Conservation (phyloP, 2,329 filamentous ascomycete species). For the Botrytis hyacinthi region DNA sequence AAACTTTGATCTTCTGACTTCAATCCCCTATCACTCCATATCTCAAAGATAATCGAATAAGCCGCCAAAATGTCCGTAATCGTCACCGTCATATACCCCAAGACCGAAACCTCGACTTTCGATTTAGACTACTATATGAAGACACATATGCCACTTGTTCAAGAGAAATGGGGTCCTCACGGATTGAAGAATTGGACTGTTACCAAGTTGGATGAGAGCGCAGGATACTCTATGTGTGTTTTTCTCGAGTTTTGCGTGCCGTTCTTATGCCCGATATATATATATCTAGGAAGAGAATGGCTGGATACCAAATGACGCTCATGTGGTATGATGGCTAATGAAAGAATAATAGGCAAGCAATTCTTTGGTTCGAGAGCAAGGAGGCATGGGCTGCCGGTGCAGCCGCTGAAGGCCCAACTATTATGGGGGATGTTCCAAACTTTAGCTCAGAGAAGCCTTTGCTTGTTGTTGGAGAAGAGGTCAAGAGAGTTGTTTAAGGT, state of each 20-base stretch:
- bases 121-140: conserved; percentile 13
- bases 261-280: neutral
- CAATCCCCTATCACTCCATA: too few species aligned
- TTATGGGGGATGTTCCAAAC: conserved; percentile 4
- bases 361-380: conserved; percentile 4
- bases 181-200: conserved; percentile 4
- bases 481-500: neutral
- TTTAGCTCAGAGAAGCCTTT: conserved; percentile 13
- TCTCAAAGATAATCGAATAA: too few species aligned
- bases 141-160: conserved; percentile 15
- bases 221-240: conserved; percentile 3
- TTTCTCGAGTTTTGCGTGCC: neutral
- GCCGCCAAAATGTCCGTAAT: conserved; percentile 10
- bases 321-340: neutral
- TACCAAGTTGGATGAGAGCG: neutral
- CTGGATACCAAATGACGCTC: neutral
- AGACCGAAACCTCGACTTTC: conserved; percentile 18
- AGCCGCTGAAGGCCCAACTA: neutral
- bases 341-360: neutral
- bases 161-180: conserved; percentile 10
- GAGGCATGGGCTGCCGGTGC: neutral
- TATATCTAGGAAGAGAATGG: neutral
- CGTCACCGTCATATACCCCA: conserved; percentile 14
- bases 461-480: neutral
- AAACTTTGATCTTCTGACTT: too few species aligned